Evolutionary conservation across 2,329 filamentous ascomycete species (phyloP).

Genomic region (Tothia fuscella): DNA sequence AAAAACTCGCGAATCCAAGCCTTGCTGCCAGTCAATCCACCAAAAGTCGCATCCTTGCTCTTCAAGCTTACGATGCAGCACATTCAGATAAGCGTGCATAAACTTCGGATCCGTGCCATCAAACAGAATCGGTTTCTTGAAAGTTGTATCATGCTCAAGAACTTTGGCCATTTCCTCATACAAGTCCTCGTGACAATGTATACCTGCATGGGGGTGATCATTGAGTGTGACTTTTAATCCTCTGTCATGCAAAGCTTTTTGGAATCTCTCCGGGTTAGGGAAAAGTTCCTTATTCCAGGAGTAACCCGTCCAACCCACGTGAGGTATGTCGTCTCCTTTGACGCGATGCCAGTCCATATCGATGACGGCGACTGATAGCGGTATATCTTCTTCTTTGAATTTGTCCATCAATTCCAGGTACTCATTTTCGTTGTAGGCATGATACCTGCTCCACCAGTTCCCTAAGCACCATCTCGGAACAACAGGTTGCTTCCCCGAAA

Average conservation of each 20-base stretch:
- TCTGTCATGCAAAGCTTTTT: slow-evolving; percentile 38
- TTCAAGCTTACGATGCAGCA: slow-evolving; percentile 45
- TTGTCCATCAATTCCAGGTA: slow-evolving; percentile 47
- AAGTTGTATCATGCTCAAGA: slow-evolving; percentile 38
- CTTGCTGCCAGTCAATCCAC: slow-evolving; percentile 61
- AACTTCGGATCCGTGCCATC: slow-evolving; percentile 43
- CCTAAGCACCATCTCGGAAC: slow-evolving; percentile 47
- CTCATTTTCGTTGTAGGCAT: slow-evolving; percentile 43
- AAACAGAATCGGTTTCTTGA: slow-evolving; percentile 42
- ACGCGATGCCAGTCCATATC: slow-evolving; percentile 59
- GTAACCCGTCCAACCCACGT: slow-evolving; percentile 46
- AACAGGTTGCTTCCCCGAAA: slow-evolving; percentile 45
- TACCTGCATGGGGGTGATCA: slow-evolving; percentile 49
- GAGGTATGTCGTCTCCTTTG: slow-evolving; percentile 18
- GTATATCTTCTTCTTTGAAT: slow-evolving; percentile 40
- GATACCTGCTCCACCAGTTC: slow-evolving; percentile 56
- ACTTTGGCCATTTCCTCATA: slow-evolving; percentile 44
- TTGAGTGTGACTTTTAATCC: slow-evolving; percentile 46
- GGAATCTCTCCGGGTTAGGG: slow-evolving; percentile 42
- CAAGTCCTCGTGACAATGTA: slow-evolving; percentile 43
- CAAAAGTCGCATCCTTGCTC: slow-evolving; percentile 48
- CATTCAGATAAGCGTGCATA: slow-evolving; percentile 45
- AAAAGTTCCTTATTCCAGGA: slow-evolving; percentile 49
- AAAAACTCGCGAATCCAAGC: slow-evolving; percentile 39
- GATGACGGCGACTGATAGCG: slow-evolving; percentile 47